Conservation (phyloP, 495 filamentous ascomycete genomes). For the Aspergillus cavernicola region DNA sequence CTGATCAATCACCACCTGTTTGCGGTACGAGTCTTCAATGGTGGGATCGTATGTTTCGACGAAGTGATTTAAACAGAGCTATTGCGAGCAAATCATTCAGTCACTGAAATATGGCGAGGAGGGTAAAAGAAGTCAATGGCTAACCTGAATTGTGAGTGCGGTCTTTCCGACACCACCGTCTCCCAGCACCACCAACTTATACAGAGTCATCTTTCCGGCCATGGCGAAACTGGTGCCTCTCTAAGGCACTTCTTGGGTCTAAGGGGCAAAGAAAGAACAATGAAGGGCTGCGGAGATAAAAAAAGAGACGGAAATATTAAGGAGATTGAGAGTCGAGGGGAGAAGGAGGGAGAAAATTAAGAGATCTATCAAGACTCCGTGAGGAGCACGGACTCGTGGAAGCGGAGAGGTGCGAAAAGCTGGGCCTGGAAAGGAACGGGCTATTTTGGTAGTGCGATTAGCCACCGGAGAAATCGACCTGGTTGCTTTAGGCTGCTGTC, state of each 20-base stretch:
- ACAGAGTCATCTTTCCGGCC: conserved; percentile 89
- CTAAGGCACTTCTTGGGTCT: conserved; percentile 10
- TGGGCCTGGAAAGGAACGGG: conserved; percentile 22
- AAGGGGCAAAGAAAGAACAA: conserved; percentile 11
- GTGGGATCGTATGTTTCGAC: conserved; percentile 93
- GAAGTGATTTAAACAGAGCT: conserved; percentile 77
- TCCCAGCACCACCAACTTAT: conserved; percentile 97
- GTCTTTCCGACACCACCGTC: conserved; percentile 95
- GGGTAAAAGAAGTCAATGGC: conserved; percentile 27
- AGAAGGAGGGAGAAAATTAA: conserved; percentile 11
- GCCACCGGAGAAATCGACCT: conserved; percentile 24
- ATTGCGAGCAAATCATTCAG: conserved; percentile 5
- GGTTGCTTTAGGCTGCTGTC: conserved; percentile 19
- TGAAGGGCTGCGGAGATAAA: conserved; percentile 4
- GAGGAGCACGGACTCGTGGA: conserved; percentile 26
- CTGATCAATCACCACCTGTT: conserved; percentile 95
- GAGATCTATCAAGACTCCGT: conserved; percentile 22
- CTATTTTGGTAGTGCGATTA: conserved; percentile 30
- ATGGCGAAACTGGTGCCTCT: conserved; percentile 36
- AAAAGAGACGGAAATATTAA: conserved; percentile 9
- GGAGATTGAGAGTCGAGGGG: conserved; percentile 10
- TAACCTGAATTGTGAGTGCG: conserved; percentile 92
- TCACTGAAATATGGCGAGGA: not conserved
- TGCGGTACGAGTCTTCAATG: conserved; percentile 95
- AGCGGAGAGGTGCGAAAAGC: conserved; percentile 23